A percentile compares a stretch with the other conserved stretches of the same genome.
Evolutionary conservation across 495 filamentous ascomycete species (phyloP).

Genomic region (Aspergillus cavernicola): DNA sequence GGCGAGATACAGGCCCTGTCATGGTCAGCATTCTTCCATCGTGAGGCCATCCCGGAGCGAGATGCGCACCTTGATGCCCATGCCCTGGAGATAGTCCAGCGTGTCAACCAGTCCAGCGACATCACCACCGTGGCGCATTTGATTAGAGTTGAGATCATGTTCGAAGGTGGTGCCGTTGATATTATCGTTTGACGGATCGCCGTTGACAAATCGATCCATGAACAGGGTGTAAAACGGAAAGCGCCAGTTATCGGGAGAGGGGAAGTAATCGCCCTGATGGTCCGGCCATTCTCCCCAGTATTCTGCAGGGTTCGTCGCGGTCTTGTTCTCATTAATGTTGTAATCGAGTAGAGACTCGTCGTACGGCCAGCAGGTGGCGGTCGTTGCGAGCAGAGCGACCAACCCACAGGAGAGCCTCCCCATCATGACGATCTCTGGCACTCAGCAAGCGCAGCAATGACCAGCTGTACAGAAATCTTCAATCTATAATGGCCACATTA

Average conservation of each 20-base stretch:
- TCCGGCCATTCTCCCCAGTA: constrained; percentile 47
- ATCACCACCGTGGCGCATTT: constrained; percentile 73
- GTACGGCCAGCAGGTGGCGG: constrained; percentile 46
- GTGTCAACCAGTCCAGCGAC: constrained; percentile 60
- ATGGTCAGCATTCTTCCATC: background rate
- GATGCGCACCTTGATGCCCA: constrained; percentile 60
- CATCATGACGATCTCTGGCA: background rate
- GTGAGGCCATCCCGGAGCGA: background rate
- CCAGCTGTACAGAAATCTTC: background rate
- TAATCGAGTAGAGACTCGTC: constrained; percentile 47
- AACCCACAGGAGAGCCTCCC: background rate
- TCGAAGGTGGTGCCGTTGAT: constrained; percentile 65
- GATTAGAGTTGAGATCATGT: constrained; percentile 61
- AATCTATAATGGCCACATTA: no score
- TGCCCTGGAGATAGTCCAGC: constrained; percentile 69
- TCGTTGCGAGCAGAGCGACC: constrained; percentile 4
- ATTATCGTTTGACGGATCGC: constrained; percentile 67
- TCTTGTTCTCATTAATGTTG: constrained; percentile 60
- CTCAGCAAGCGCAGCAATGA: background rate
- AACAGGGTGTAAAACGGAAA: constrained; percentile 69
- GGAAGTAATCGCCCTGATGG: constrained; percentile 48
- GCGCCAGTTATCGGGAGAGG: constrained; percentile 64
- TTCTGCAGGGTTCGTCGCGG: constrained; percentile 53
- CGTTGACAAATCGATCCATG: constrained; percentile 67
- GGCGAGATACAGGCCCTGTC: constrained; percentile 61